Conservation (phyloP, 2,329 filamentous ascomycete genomes). For the Aspergillus sp. region DNA sequence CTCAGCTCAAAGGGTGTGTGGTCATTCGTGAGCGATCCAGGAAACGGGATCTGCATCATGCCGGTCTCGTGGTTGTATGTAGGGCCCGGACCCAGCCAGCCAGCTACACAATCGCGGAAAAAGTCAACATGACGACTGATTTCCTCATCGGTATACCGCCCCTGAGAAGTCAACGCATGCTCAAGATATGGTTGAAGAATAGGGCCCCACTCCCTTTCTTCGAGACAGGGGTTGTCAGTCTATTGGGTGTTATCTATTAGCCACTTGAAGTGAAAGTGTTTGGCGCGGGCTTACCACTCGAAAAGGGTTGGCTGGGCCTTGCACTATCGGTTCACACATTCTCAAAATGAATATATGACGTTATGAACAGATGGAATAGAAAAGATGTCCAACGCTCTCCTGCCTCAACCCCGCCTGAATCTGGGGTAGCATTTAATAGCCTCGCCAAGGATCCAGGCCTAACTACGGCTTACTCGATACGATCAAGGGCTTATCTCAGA, state of each 20-base stretch:
- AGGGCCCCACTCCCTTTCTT: neutral
- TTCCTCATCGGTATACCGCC: neutral
- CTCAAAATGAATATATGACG: neutral
- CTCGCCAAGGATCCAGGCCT: neutral
- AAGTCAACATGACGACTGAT: neutral
- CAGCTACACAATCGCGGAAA: neutral
- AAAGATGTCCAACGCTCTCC: neutral
- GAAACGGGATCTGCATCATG: neutral
- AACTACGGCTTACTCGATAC: neutral
- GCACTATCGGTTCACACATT: neutral
- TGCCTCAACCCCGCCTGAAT: neutral
- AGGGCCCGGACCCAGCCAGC: neutral
- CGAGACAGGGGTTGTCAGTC: neutral
- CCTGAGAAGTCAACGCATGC: neutral
- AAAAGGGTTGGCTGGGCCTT: neutral
- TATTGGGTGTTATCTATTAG: neutral
- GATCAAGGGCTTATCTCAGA: neutral
- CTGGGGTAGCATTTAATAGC: neutral
- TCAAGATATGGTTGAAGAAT: neutral
- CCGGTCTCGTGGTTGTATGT: neutral
- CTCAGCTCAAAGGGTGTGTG: constrained; percentile 1
- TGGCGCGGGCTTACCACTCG: neutral
- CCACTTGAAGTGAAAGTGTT: neutral
- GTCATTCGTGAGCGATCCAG: neutral
- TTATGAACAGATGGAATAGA: neutral